These are phyloP conservation scores for Leucoagaricus sp. DNA, from an alignment of 1,284 basidiomycete genomes.

Conservation along the genomic window DNA sequence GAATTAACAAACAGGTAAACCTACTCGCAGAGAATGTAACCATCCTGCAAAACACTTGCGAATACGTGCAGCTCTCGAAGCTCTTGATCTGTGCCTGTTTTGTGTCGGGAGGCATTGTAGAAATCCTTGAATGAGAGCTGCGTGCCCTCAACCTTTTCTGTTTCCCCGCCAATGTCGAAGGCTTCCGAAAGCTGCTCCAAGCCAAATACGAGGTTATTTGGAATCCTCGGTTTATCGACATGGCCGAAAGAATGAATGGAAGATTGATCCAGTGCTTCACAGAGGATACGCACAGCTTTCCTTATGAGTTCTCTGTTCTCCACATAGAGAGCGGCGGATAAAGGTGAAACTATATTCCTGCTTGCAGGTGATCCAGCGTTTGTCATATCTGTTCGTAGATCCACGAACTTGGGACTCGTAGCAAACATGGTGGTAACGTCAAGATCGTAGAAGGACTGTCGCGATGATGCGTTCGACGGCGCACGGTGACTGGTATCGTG, in stretches of 20 bases:
- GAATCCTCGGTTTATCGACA: background rate
- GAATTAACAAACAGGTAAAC: background rate
- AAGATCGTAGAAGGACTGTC: too few species aligned
- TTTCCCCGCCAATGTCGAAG: background rate
- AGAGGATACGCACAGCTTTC: background rate
- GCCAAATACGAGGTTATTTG: background rate
- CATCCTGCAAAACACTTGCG: background rate
- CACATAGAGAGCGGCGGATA: slow-evolving; percentile 4
- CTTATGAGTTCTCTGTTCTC: background rate
- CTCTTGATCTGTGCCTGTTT: background rate
- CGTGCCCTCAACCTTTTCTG: background rate
- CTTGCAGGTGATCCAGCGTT: background rate
- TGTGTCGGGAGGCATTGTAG: background rate
- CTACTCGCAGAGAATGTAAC: slow-evolving; percentile 4
- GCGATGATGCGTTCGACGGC: too few species aligned
- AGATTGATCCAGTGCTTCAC: background rate
- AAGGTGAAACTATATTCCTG: background rate
- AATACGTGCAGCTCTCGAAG: background rate
- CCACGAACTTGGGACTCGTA: background rate
- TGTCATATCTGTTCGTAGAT: background rate
- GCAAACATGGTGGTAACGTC: background rate
- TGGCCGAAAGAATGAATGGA: background rate
- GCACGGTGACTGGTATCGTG: too few species aligned
- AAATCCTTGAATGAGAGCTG: background rate
- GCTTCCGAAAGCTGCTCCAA: background rate